Evolutionary conservation across 768 basidiomycete species (phyloP), one percentile per base, ranked within the genome.

Genomic region (Clavulina sp.): DNA sequence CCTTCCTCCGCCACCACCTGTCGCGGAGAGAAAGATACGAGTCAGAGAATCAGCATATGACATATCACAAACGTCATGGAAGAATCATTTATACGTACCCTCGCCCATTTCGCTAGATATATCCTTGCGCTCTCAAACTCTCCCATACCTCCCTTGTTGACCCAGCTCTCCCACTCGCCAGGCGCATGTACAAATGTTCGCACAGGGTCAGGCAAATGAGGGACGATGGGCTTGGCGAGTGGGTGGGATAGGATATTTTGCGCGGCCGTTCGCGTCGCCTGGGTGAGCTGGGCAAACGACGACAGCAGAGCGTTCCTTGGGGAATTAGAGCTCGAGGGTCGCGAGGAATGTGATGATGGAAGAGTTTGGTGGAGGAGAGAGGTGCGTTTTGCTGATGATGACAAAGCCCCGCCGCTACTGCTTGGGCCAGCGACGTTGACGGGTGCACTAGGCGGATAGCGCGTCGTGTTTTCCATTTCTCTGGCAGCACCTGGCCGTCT

Each of bases 91-190:
- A 41, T n/a, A 23, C 54, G 24, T 32, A 66, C 63, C 30, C 92
- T 73, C 3, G 95, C 95, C 95, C 95, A 99, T 30, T 87, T 73
- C 6, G 95, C 95, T 5, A 99, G 76, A 63, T 97, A 97, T 4
- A 97, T 86, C 3, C 92, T 73, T 0, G 95, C 95, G 54, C 85
- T 85, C 66, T 97, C 95, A 63, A 93, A 97, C 63, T 95, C 91
- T 4, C 88, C 89, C 2, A 95, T 85, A 0, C 89, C 84, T 31
- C 86, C 81, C 61, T 84, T 84, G 64, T 91, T 87, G 0, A 87
- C 84, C 86, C 86, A 88, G 57, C 84, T 85, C 3, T 84, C 80
- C 67, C 80, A 78, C 62, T 93, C 92, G 18, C 91, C 91, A 49
- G 80, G 81, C 0, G 79, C 92, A 60, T 80, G 84, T 1, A 95